Base-by-base conservation (phyloP, 2,329 filamentous ascomycete species). In the Colletotrichum simmondsii region DNA sequence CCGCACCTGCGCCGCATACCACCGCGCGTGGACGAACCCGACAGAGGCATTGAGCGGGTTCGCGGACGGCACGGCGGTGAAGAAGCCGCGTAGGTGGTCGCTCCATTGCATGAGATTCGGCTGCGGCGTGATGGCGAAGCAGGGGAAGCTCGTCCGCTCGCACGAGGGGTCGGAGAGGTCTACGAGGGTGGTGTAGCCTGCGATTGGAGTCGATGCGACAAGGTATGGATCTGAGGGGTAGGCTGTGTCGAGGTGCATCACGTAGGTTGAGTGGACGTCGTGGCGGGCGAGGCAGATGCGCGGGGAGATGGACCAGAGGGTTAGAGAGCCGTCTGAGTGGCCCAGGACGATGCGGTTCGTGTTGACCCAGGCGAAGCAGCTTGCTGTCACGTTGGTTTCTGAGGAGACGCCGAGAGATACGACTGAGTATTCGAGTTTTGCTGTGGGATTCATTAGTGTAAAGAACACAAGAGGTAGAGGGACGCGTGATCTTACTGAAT, bases 141-240 rank as follows among this genome's bases (percentile, higher is more conserved):
- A 85, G 22, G 87, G 85, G 63, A 89, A 86, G 76, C 88, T 89
- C 3, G 88, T 88, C 19, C 83, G 83, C 76, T 91, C 89, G 73
- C 81, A 82, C 75, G 85, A 87, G 1, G 89, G 89, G 28, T 85
- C 83, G 26, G 83, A 83, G 11, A 91, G 81, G 77, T 91, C 89
- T 5, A 88, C 82, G 11, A 91, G 78, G 26, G 87, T 88, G 26
- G 85, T 81, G 26, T 86, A 84, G 65, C 89, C 89, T 24, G 88
- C 88, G 16, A 90, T 82, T 0, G 89, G 89, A 4, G 85, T 83
- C 1, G 89, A 89, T 7, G 87, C 85, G n/a, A 91, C 81, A 10
- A 90, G 77, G 74, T 88, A 88, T 0, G 89, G 89, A 68, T 87
- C 82, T 1, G 89, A 88, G 4, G 89, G 89, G 74, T 89, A 90